Evolutionary conservation across 306 rosid genomes (phyloP).

Genomic region (Rosa rugosa): DNA sequence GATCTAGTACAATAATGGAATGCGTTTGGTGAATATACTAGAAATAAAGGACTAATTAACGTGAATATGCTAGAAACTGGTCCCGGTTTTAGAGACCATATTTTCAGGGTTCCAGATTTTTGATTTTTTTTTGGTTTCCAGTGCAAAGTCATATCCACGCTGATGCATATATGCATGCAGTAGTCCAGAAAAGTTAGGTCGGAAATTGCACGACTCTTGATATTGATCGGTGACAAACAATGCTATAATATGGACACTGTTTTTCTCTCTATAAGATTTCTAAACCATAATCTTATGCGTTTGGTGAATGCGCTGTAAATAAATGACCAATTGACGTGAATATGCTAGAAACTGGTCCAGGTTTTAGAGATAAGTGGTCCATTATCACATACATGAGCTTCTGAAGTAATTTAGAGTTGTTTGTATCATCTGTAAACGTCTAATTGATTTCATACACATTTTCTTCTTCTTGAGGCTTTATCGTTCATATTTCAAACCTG

Average conservation of each 20-base stretch:
- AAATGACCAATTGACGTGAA: too few relatives aligned
- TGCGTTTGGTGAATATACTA: too few relatives aligned
- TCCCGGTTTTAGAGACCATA: too few relatives aligned
- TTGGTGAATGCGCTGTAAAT: too few relatives aligned
- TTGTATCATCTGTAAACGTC: background rate
- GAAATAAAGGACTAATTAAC: too few relatives aligned
- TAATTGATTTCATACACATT: background rate
- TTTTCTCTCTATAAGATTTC: too few relatives aligned
- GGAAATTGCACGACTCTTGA: background rate
- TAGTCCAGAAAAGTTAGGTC: background rate
- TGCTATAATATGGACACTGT: background rate
- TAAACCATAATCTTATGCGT: too few relatives aligned
- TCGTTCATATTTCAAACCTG: background rate
- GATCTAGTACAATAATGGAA: too few relatives aligned
- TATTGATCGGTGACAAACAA: background rate
- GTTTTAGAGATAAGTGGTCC: too few relatives aligned
- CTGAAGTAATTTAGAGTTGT: background rate
- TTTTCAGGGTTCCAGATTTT: too few relatives aligned
- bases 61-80: too few relatives aligned
- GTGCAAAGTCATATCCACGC: background rate
- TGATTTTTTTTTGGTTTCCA: background rate
- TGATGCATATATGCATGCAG: background rate
- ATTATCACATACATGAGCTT: background rate
- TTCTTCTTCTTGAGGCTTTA: background rate
- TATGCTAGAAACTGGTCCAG: too few relatives aligned